Base-by-base conservation (phyloP, 2,329 filamentous ascomycete genomes). In the Trichoderma atrobrunneum region DNA sequence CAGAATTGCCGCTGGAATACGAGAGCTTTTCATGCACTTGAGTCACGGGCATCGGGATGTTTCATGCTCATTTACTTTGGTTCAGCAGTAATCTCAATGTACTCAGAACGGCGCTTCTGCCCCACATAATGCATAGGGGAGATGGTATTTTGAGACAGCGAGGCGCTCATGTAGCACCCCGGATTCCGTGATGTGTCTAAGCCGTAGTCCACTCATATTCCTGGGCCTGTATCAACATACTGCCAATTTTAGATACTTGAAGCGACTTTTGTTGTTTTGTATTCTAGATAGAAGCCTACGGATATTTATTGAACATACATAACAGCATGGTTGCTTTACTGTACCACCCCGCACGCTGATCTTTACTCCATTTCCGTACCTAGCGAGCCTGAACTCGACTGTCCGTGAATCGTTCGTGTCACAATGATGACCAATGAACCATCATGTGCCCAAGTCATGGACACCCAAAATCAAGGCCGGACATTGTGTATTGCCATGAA, bases 361-460 rank as follows among this genome's bases (percentile, higher is more conserved):
- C 59, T 70, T 63, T 36, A 64, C 68, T 51, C 59, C 10, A 28
- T 56, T 30, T 64, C 12, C n/a, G 54, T 24, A 14, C 14, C 26
- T 30, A 24, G 43, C 30, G 65, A 68, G 30, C 36, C 28, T 68
- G 65, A 36, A 14, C 18, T 12, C 34, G 48, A 24, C n/a, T 48
- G 61, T 43, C 18, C 16, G 30, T 39, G 34, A 39, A 39, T 26
- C 5, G 18, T 30, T 18, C 21, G 28, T 32, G 43, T 54, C 28
- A 32, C 43, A 32, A n/a, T 43, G 34, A 34, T 32, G 14, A 48
- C 34, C 54, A 60, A 60, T 24, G 24, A 18, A 24, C 66, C n/a
- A 69, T 71, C 69, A 71, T 65, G 69, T 71, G 69, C 34, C 39
- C 66, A 60, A 32, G 56, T 69, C 66, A 69, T 69, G 56, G 43